These are phyloP conservation scores for Pelargonium fulgidum DNA, from an alignment of 441 rosid species.

Conservation along the genomic window DNA sequence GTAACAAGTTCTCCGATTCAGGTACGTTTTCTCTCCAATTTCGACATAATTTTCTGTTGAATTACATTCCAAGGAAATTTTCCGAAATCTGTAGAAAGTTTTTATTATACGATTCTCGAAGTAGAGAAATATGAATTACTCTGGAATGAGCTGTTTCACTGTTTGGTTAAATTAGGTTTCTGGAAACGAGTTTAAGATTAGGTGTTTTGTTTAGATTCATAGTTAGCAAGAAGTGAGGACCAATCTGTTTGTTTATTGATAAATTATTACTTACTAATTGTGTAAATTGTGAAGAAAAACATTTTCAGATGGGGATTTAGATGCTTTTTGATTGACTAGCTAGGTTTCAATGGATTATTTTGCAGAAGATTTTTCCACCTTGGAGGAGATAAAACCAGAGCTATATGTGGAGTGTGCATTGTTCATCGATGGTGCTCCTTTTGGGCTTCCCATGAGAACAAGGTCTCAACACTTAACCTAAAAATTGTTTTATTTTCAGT, in stretches of 20 bases:
- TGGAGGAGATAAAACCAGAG: conserved; percentile 66
- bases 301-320: not conserved
- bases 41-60: not conserved
- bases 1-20: conserved; percentile 37
- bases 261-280: not conserved
- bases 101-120: too few relatives aligned
- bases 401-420: conserved; percentile 76
- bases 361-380: conserved; percentile 37
- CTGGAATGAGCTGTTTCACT: not conserved
- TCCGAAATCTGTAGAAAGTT: too few relatives aligned
- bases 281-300: not conserved
- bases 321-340: not conserved
- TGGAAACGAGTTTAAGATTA: not conserved
- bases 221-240: not conserved
- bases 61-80: too few relatives aligned
- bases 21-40: conserved; percentile 30
- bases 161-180: not conserved
- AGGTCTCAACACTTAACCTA: conserved; percentile 34
- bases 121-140: too few relatives aligned
- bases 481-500: not conserved
- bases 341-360: conserved; percentile 9
- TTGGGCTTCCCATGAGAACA: conserved; percentile 86
- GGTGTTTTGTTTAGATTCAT: not conserved
- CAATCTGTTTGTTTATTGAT: not conserved
- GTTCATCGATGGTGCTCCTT: conserved; percentile 84